These are phyloP conservation scores for Pythium myriotylum DNA, from an alignment of 352 stramenopile genomes.

Conservation along the genomic window DNA sequence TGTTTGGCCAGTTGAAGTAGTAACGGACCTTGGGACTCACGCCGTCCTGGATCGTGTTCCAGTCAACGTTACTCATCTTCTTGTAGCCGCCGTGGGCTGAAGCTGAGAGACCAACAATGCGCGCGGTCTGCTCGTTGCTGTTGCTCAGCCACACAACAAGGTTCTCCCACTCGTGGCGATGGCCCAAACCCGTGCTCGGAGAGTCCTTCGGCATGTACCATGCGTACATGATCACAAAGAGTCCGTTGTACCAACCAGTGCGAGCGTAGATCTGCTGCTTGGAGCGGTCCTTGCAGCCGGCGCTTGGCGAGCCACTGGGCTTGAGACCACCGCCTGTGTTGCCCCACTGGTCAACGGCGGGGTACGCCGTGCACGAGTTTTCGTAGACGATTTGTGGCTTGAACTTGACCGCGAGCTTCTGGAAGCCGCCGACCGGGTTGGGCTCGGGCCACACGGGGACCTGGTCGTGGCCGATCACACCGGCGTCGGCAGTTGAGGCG, in stretches of 20 bases:
- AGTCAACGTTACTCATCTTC: conserved; percentile 16
- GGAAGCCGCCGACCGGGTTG: conserved; percentile 17
- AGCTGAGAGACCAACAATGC: conserved; percentile 15
- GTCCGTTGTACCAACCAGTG: conserved; percentile 32
- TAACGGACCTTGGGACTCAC: conserved; percentile 22
- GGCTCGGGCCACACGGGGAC: conserved; percentile 33
- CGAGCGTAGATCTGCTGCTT: conserved; percentile 30
- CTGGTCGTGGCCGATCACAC: conserved; percentile 25
- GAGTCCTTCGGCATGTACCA: conserved; percentile 52
- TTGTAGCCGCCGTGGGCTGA: conserved; percentile 23
- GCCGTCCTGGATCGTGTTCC: neutral
- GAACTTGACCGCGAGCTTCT: conserved; percentile 34
- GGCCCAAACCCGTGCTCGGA: conserved; percentile 30
- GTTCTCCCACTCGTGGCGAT: conserved; percentile 43
- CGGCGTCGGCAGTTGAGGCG: conserved; percentile 16
- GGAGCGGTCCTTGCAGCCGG: conserved; percentile 21
- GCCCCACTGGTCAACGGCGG: conserved; percentile 34
- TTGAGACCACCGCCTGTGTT: conserved; percentile 35
- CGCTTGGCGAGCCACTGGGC: conserved; percentile 30
- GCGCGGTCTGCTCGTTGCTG: conserved; percentile 23
- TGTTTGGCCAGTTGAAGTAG: conserved; percentile 23
- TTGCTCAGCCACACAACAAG: conserved; percentile 44
- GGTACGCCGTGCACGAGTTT: conserved; percentile 40
- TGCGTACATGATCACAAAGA: conserved; percentile 38
- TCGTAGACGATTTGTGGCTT: conserved; percentile 38